Percentiles rank a stretch among this genome's conserved stretches.
These are phyloP conservation scores for Capniomyces stellatus DNA, from an alignment of 371 early-diverging fungal genomes.

Conservation along the genomic window DNA sequence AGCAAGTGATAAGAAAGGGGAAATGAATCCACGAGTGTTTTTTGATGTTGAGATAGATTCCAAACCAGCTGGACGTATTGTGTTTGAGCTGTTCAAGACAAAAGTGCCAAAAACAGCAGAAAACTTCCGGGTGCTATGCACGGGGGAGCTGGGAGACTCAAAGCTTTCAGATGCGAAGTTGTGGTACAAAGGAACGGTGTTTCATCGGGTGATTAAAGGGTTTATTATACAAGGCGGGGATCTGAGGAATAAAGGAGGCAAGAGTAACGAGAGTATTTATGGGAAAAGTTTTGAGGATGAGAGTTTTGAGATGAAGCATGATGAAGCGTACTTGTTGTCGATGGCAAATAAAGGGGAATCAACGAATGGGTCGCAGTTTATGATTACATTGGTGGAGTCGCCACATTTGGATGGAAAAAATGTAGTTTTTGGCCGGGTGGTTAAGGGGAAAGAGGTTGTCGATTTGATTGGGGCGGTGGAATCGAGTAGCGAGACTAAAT, in stretches of 20 bases:
- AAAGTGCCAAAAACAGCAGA: constrained; percentile 5
- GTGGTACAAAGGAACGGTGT: constrained; percentile 54
- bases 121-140: constrained; percentile 5
- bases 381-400: constrained; percentile 32
- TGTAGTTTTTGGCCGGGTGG: constrained; percentile 94
- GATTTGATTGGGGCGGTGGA: constrained; percentile 5
- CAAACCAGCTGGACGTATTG: not conserved
- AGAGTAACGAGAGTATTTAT: constrained; percentile 61
- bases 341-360: constrained; percentile 96
- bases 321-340: constrained; percentile 62
- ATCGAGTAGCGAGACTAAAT: not conserved
- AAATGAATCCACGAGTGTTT: constrained; percentile 3
- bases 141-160: not conserved
- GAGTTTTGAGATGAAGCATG: constrained; percentile 60
- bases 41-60: constrained; percentile 2
- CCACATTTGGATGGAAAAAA: constrained; percentile 97
- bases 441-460: constrained; percentile 70
- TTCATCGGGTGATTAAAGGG: constrained; percentile 79
- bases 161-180: too few species aligned
- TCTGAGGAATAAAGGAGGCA: constrained; percentile 33
- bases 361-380: constrained; percentile 96
- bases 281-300: constrained; percentile 79
- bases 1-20: too few species aligned
- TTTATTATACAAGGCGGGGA: constrained; percentile 89
- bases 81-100: not conserved